Conservation (phyloP, 176 grass and related monocot species). For the Alopecurus myosuroides region DNA sequence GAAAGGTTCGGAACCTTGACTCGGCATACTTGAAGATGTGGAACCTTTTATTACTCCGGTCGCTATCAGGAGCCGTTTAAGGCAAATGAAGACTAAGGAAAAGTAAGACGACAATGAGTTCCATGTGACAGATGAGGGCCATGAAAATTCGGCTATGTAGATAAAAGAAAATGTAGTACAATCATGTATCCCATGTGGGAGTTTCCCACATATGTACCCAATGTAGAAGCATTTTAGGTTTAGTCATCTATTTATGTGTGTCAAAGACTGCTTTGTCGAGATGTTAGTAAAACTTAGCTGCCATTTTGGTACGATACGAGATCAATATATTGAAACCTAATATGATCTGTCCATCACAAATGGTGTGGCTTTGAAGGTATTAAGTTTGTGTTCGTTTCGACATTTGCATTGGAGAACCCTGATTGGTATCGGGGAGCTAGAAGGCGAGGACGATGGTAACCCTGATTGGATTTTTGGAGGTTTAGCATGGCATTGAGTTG, state of each 20-base stretch:
- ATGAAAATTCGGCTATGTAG: not conserved
- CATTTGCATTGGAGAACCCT: not conserved
- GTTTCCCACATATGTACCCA: not conserved
- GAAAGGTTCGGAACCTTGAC: not conserved
- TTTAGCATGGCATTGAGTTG: not conserved
- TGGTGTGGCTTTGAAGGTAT: not conserved
- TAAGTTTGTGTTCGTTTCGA: not conserved
- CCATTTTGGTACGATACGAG: not conserved
- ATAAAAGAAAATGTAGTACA: not conserved
- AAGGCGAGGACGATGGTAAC: not conserved
- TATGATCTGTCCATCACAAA: too few species aligned
- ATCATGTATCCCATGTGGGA: not conserved
- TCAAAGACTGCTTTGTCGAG: not conserved
- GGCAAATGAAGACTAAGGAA: too few species aligned
- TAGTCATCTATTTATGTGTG: slow-evolving; percentile 8
- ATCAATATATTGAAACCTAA: too few species aligned
- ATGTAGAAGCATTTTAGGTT: not conserved
- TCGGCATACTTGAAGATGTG: slow-evolving; percentile 11
- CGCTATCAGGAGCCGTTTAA: not conserved
- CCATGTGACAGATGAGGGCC: not conserved
- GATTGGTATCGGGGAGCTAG: not conserved
- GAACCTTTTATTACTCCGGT: not conserved
- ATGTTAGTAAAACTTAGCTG: not conserved
- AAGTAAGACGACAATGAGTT: slow-evolving; percentile 9
- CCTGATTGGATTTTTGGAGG: not conserved